Evolutionary conservation across 495 filamentous ascomycete species (phyloP).

Genomic region (Aspergillus coremiiformis): DNA sequence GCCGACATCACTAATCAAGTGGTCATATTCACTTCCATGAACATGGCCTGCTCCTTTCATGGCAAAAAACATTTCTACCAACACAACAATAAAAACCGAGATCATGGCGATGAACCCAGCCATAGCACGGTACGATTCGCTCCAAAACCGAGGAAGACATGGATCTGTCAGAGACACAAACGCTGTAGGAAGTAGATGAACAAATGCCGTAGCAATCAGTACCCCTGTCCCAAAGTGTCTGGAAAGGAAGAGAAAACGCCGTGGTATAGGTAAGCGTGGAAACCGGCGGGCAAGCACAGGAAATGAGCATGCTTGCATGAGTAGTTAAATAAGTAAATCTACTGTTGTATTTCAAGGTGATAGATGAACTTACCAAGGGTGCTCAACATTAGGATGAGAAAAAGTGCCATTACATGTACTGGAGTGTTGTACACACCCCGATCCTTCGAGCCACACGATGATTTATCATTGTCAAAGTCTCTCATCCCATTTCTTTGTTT

Average conservation of each 20-base stretch:
- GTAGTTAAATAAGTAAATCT: conserved; percentile 1
- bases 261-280: conserved; percentile 40
- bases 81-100: conserved; percentile 65
- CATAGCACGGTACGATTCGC: conserved; percentile 62
- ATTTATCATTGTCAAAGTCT: conserved; percentile 11
- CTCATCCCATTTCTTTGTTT: conserved; percentile 21
- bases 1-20: conserved; percentile 30
- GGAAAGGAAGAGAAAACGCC: conserved; percentile 60
- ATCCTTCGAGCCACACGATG: conserved; percentile 56
- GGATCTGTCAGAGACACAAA: conserved; percentile 73
- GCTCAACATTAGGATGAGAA: conserved; percentile 66
- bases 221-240: conserved; percentile 85
- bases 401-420: conserved; percentile 67
- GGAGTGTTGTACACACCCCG: conserved; percentile 56
- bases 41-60: conserved; percentile 46
- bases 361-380: conserved; percentile 52
- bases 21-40: conserved; percentile 41
- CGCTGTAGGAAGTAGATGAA: conserved; percentile 75
- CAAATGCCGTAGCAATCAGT: conserved; percentile 82
- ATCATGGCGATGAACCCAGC: conserved; percentile 73
- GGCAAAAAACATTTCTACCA: conserved; percentile 70
- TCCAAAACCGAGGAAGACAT: conserved; percentile 72
- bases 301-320: conserved; percentile 43
- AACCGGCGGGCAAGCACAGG: conserved; percentile 47
- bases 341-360: background rate